Evolutionary conservation across 73 alveolate genomes (phyloP), one percentile per base, ranked within the genome.

Genomic region (Blepharisma japonicum): DNA sequence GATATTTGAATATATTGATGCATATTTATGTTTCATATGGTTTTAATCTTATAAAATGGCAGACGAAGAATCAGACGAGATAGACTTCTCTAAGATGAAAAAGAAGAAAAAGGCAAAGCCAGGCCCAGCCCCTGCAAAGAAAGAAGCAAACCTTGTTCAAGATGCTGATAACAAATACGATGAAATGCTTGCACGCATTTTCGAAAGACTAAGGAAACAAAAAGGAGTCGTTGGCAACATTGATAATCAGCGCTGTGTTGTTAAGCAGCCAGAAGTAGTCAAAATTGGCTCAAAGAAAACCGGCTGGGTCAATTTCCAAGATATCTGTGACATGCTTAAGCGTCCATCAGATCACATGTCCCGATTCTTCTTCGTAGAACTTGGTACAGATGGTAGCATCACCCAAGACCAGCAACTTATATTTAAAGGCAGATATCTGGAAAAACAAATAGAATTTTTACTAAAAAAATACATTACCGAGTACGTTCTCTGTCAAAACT

Each of bases 361-460:
- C 45, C 38, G 70, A 49, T 85, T 80, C 55, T 55, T 85, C 49
- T 56, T 82, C 45, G 47, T 82, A 23, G 92, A 85, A 82, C 74
- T 85, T 45, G 92, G 89, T 42, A 85, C 92, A 39, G 92, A 85
- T 54, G 92, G 92, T 55, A 68, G 71, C 27, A 68, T 79, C 3
- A 85, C 86, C 56, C 42, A 56, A 42, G 89, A 71, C 23, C 71
- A 56, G 55, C 86, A 82, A 77, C 76, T 82, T 21, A 81, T 54
- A n/a, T 47, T 85, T 42, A 85, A 85, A 53, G 92, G 89, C 4
- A 82, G 80, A 55, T 77, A 82, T 55, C 70, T 77, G 49, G 82
- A 83, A 53, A 51, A 80, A 68, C 68, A 81, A 25, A 85, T 85
- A 21, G 89, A 85, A 77, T 78, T 68, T 45, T 49, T 81, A 23